phyloP scores from a whole-genome alignment of 768 basidiomycete species.

The Leccinum olivaceopallidum region DNA sequence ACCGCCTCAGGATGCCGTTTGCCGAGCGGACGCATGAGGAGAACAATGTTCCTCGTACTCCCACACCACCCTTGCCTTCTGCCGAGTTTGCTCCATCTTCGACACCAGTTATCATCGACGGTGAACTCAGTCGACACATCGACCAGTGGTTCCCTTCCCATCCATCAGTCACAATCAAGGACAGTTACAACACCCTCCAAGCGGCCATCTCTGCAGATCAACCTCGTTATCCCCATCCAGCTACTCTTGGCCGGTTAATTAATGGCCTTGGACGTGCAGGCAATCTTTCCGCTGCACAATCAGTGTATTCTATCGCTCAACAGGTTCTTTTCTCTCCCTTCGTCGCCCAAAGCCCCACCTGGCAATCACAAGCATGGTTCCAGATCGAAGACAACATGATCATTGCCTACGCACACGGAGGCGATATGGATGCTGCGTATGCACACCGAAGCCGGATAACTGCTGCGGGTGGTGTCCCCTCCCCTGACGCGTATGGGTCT shows the following conservation, averaged over 20 bases:
- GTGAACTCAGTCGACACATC: constrained; percentile 29
- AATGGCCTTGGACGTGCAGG: constrained; percentile 64
- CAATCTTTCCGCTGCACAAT: constrained; percentile 58
- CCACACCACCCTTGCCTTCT: constrained; percentile 14
- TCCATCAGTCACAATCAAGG: constrained; percentile 28
- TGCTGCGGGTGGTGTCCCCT: constrained; percentile 73
- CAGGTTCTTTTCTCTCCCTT: constrained; percentile 47
- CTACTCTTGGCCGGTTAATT: constrained; percentile 61
- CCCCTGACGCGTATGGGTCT: constrained; percentile 89
- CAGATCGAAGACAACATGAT: constrained; percentile 88
- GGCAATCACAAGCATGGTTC: constrained; percentile 67
- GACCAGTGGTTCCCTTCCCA: constrained; percentile 36
- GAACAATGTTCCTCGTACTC: constrained; percentile 4
- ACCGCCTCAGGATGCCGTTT: constrained; percentile 21
- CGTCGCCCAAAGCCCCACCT: constrained; percentile 40
- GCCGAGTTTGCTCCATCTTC: constrained; percentile 16
- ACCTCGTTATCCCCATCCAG: constrained; percentile 51
- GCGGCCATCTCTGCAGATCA: constrained; percentile 36
- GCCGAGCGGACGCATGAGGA: constrained; percentile 16
- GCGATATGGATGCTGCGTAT: constrained; percentile 78
- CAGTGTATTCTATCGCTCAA: constrained; percentile 72
- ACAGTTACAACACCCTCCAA: constrained; percentile 53
- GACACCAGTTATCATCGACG: constrained; percentile 24
- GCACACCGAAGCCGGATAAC: constrained; percentile 78
- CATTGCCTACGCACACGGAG: constrained; percentile 78